Evolutionary conservation across 2,329 filamentous ascomycete species (phyloP).

Genomic region (Colletotrichum somersetense): DNA sequence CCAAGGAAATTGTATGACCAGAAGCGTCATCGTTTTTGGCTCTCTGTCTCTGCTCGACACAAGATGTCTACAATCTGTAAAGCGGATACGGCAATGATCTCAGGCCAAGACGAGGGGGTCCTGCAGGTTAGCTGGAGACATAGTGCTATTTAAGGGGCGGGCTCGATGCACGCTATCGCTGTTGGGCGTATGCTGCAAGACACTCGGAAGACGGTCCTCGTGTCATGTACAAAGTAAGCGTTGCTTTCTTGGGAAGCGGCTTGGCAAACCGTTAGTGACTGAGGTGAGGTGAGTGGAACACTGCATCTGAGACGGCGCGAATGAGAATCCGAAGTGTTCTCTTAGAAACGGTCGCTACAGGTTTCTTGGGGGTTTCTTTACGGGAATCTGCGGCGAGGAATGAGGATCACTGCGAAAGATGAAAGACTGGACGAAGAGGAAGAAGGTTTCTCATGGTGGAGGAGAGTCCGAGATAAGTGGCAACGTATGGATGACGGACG

Average conservation of each 20-base stretch:
- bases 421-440: too few species aligned
- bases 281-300: constrained; percentile 15
- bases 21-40: background rate
- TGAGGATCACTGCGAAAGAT: background rate
- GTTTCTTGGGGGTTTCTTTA: constrained; percentile 8
- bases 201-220: constrained; percentile 17
- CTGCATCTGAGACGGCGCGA: background rate
- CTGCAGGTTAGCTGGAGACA: constrained; percentile 18
- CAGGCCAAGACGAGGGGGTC: constrained; percentile 16
- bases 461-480: background rate
- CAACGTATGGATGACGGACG: background rate
- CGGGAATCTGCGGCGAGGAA: constrained; percentile 12
- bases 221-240: background rate
- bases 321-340: background rate
- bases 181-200: background rate
- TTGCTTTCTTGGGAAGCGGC: constrained; percentile 22
- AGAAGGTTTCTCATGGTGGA: too few species aligned
- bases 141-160: constrained; percentile 22
- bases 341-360: background rate
- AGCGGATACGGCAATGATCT: background rate
- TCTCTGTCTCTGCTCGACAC: constrained; percentile 6
- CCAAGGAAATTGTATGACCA: background rate
- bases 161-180: background rate
- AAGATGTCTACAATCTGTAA: background rate
- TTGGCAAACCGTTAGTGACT: constrained; percentile 38